Evolutionary conservation across 768 basidiomycete species (phyloP), one percentile per base, ranked within the genome.

Genomic region (Rhodotorula paludigena): DNA sequence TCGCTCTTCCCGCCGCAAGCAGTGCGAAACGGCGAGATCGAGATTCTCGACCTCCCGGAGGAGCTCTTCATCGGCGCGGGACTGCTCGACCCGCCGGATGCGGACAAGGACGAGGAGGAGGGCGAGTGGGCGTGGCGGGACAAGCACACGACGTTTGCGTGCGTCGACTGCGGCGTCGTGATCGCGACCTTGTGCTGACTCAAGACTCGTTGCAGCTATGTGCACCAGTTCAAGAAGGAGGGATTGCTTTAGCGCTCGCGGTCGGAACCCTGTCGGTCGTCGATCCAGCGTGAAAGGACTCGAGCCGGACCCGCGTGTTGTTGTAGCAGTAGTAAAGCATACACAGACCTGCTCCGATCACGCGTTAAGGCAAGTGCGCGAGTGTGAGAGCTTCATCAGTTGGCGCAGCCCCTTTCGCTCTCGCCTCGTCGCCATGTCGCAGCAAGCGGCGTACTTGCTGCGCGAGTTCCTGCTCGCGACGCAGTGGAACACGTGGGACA

Each of bases 401-500:
- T 36, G 52, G n/a, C 49, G 15, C 6, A 11, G 33, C 32, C 25
- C 4, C 38, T n/a, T 20, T 25, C 54, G 54, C 30, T 30, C 41
- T 12, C 52, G 23, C 52, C 7, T 23, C 23, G 21, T 1, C 33
- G 16, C 38, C 11, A 59, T 59, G 57, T 48, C 47, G n/a, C 60
- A 64, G 41, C 60, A 63, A 41, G 87, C 89, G 45, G 84, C 89
- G 21, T 90, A 91, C 80, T 87, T 97, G 63, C 82, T 97, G 44
- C 87, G 88, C 70, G 87, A 83, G 77, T 97, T 94, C 79, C 92
- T 91, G 81, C 84, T 85, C 72, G 86, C 86, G n/a, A 96, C 91
- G 39, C 89, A 90, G 69, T 98, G 94, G 94, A 92, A 92, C 74
- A 21, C 23, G 2, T 90, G 94, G 77, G 93, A 97, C 79, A 94